Conservation (phyloP, 495 filamentous ascomycete genomes). For the Penicillium odoratum region DNA sequence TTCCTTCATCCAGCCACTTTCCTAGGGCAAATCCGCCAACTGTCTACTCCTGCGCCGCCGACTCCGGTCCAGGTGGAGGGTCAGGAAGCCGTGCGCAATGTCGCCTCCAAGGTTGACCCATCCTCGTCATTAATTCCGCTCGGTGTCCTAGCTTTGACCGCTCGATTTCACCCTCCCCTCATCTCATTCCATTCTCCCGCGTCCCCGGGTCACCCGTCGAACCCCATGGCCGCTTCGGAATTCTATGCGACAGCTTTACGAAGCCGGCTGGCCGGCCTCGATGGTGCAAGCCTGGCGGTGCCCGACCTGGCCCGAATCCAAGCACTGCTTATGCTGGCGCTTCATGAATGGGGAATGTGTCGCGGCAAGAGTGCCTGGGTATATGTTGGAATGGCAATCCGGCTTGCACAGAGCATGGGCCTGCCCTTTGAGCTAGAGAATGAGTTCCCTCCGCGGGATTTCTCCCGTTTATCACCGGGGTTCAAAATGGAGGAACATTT, state of each 20-base stretch:
- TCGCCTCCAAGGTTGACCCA: conserved; percentile 43
- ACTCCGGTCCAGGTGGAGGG: conserved; percentile 22
- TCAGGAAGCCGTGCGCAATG: conserved; percentile 29
- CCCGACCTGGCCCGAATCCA: conserved; percentile 70
- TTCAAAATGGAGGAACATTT: conserved; percentile 47
- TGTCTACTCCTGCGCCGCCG: conserved; percentile 33
- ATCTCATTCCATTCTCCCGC: conserved; percentile 62
- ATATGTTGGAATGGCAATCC: conserved; percentile 74
- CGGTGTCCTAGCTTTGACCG: conserved; percentile 76
- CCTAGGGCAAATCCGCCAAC: conserved; percentile 54
- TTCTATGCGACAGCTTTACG: conserved; percentile 75
- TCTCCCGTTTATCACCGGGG: conserved; percentile 38
- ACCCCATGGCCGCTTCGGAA: conserved; percentile 70
- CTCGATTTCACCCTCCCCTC: conserved; percentile 71
- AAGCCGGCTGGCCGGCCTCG: conserved; percentile 57
- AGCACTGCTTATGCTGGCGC: conserved; percentile 75
- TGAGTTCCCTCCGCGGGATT: conserved; percentile 41
- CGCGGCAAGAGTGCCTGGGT: conserved; percentile 76
- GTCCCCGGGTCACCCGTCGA: conserved; percentile 45
- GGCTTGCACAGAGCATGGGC: conserved; percentile 70
- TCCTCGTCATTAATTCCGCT: conserved; percentile 66
- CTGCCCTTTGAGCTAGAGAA: conserved; percentile 63
- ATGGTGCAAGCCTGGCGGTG: conserved; percentile 53
- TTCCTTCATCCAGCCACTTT: conserved; percentile 82
- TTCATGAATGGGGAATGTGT: conserved; percentile 84